Evolutionary conservation across 345 rosid genomes (phyloP).

Genomic region (Cardamine chenopodiifolia): DNA sequence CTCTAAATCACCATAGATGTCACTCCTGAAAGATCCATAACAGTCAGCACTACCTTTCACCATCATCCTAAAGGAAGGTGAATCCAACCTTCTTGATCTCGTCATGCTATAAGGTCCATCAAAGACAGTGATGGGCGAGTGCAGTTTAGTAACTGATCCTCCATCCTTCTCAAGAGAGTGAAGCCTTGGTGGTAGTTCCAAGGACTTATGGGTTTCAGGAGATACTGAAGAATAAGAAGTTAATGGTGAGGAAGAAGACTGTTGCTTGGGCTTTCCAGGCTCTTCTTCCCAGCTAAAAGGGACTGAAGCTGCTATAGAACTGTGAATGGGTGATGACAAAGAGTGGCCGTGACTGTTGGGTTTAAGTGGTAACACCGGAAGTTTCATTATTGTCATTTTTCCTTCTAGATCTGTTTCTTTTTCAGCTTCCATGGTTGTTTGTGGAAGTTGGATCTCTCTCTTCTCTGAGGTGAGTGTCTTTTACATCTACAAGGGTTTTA

Average conservation of each 20-base stretch:
- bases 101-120: slow-evolving; percentile 42
- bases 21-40: slow-evolving; percentile 48
- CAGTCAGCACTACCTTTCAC: slow-evolving; percentile 34
- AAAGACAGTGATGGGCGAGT: slow-evolving; percentile 57
- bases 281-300: slow-evolving; percentile 90
- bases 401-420: slow-evolving; percentile 42
- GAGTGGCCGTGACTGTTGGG: slow-evolving; percentile 43
- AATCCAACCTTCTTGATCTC: slow-evolving; percentile 43
- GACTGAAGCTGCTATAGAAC: slow-evolving; percentile 57
- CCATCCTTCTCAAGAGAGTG: slow-evolving; percentile 44
- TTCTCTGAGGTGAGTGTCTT: slow-evolving; percentile 20
- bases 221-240: slow-evolving; percentile 33
- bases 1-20: slow-evolving; percentile 31
- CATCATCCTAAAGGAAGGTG: slow-evolving; percentile 44
- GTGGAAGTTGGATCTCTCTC: slow-evolving; percentile 27
- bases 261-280: slow-evolving; percentile 82
- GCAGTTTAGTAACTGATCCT: slow-evolving; percentile 41
- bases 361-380: slow-evolving; percentile 43
- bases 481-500: slow-evolving; percentile 29
- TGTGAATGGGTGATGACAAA: slow-evolving; percentile 60
- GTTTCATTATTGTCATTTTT: slow-evolving; percentile 43
- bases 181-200: slow-evolving; percentile 70
- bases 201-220: slow-evolving; percentile 45
- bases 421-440: slow-evolving; percentile 47
- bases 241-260: slow-evolving; percentile 39